Evolutionary conservation across 768 basidiomycete genomes (phyloP).

Genomic region (Hortiboletus campestris): DNA sequence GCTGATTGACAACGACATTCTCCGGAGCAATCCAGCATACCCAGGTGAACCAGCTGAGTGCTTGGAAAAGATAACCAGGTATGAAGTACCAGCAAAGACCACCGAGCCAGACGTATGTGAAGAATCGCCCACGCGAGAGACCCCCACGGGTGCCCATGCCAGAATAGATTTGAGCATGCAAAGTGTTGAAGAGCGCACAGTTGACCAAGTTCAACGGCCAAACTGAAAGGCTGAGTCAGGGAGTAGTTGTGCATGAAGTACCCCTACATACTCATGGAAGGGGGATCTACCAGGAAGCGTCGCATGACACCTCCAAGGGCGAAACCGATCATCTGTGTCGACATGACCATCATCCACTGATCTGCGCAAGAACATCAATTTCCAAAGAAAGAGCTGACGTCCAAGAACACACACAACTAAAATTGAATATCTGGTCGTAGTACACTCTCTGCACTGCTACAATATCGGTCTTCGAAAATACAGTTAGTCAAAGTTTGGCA

Average conservation of each 20-base stretch:
- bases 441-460: constrained; percentile 70
- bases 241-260: background rate
- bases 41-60: constrained; percentile 60
- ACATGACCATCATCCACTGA: constrained; percentile 64
- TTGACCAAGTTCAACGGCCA: constrained; percentile 73
- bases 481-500: background rate
- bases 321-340: constrained; percentile 69
- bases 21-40: constrained; percentile 69
- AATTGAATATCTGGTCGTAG: constrained; percentile 59
- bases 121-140: constrained; percentile 53
- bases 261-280: constrained; percentile 54
- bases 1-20: constrained; percentile 67
- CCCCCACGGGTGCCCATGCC: constrained; percentile 46
- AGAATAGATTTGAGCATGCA: constrained; percentile 56
- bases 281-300: constrained; percentile 62
- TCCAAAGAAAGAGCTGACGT: background rate
- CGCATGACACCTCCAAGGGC: constrained; percentile 58
- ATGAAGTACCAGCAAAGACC: constrained; percentile 52
- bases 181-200: constrained; percentile 73
- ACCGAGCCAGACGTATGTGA: constrained; percentile 44
- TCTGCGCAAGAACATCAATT: constrained; percentile 29
- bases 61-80: constrained; percentile 74
- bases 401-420: constrained; percentile 36
- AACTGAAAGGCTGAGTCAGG: constrained; percentile 42
- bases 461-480: constrained; percentile 52